These are phyloP conservation scores for Fusarium verrucosum DNA, from an alignment of 2,329 filamentous ascomycete species.

Conservation along the genomic window DNA sequence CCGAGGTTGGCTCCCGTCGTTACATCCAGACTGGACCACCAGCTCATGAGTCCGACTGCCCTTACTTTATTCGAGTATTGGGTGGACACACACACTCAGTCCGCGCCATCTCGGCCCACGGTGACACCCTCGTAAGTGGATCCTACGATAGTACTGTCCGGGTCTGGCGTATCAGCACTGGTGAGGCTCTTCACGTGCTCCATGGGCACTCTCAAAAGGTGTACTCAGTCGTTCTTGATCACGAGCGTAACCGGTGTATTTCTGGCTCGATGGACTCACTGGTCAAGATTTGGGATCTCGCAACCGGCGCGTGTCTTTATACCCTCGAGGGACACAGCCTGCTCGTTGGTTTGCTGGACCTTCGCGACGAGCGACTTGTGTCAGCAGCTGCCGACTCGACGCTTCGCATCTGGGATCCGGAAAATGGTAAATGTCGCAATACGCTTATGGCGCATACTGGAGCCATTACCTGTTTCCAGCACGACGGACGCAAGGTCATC, in stretches of 20 bases:
- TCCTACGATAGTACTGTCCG: slow-evolving; percentile 96
- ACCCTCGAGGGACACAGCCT: slow-evolving; percentile 93
- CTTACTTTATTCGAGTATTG: slow-evolving; percentile 91
- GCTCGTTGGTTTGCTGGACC: slow-evolving; percentile 88
- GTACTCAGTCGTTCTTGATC: slow-evolving; percentile 95
- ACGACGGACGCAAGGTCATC: slow-evolving; percentile 95
- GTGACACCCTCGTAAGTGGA: slow-evolving; percentile 94
- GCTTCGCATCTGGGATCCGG: slow-evolving; percentile 95
- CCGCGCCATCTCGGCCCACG: slow-evolving; percentile 92
- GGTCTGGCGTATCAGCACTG: slow-evolving; percentile 97
- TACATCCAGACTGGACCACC: slow-evolving; percentile 84
- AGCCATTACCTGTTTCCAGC: slow-evolving; percentile 98
- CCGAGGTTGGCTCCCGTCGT: slow-evolving; percentile 77
- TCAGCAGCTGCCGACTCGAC: slow-evolving; percentile 96
- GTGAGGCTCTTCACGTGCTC: slow-evolving; percentile 84
- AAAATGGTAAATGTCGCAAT: slow-evolving; percentile 88
- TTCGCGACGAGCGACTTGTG: slow-evolving; percentile 88
- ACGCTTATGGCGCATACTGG: slow-evolving; percentile 93
- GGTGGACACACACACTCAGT: slow-evolving; percentile 92
- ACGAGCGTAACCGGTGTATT: slow-evolving; percentile 91
- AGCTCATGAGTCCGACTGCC: slow-evolving; percentile 80
- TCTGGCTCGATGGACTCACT: slow-evolving; percentile 98
- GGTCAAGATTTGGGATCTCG: slow-evolving; percentile 97
- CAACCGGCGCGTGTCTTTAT: slow-evolving; percentile 83
- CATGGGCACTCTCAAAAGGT: slow-evolving; percentile 92